These are phyloP conservation scores for Toxicodendron radicans DNA, from an alignment of 345 rosid species.

Conservation along the genomic window DNA sequence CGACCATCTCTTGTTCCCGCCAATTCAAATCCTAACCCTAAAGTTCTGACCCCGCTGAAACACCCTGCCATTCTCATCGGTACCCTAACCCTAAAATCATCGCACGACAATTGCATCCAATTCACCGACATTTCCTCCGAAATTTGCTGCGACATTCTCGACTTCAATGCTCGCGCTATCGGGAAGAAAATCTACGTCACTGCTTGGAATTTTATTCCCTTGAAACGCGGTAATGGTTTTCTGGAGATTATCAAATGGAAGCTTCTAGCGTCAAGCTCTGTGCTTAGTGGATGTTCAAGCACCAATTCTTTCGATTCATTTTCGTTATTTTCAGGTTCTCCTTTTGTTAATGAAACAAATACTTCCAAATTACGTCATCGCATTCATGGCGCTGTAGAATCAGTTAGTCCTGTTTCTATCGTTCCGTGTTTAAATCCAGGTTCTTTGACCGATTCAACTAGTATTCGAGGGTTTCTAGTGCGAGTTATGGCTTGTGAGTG, in stretches of 20 bases:
- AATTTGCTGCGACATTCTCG: conserved; percentile 75
- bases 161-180: conserved; percentile 36
- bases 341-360: conserved; percentile 14
- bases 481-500: conserved; percentile 60
- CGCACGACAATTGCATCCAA: conserved; percentile 57
- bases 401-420: conserved; percentile 62
- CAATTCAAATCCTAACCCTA: conserved; percentile 22
- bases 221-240: conserved; percentile 53
- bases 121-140: conserved; percentile 58
- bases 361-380: conserved; percentile 36
- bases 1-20: conserved; percentile 17
- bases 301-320: conserved; percentile 26
- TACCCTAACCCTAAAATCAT: conserved; percentile 52
- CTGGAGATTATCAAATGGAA: conserved; percentile 81
- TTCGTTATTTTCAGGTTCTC: conserved; percentile 35
- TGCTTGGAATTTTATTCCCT: conserved; percentile 79
- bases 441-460: conserved; percentile 28
- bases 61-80: conserved; percentile 57
- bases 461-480: conserved; percentile 64
- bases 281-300: conserved; percentile 33
- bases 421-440: conserved; percentile 52
- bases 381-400: conserved; percentile 60
- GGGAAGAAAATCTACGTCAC: conserved; percentile 48
- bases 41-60: conserved; percentile 43
- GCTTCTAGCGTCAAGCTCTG: conserved; percentile 25